Evolutionary conservation across 495 filamentous ascomycete genomes (phyloP).

Genomic region (Penicillium canescens): DNA sequence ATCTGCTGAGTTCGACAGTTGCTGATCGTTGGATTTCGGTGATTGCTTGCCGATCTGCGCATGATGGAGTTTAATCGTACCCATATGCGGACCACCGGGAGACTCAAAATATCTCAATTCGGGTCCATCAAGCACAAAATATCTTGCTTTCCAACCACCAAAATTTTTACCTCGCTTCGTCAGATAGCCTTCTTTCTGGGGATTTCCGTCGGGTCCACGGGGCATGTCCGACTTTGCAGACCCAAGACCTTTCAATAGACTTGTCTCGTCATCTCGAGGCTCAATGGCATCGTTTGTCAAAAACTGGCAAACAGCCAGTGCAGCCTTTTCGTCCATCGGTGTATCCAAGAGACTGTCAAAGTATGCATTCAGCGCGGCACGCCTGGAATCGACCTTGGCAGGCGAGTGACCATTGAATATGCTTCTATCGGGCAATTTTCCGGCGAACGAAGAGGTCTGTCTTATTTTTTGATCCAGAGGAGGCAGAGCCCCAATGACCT

Average conservation of each 20-base stretch:
- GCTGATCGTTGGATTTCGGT: slow-evolving; percentile 53
- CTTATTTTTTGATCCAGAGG: slow-evolving; percentile 80
- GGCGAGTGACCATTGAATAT: slow-evolving; percentile 93
- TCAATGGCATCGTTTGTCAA: slow-evolving; percentile 84
- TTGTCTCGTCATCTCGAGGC: slow-evolving; percentile 65
- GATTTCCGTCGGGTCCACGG: slow-evolving; percentile 61
- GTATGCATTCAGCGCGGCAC: slow-evolving; percentile 79
- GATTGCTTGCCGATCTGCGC: slow-evolving; percentile 93
- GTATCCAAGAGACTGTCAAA: slow-evolving; percentile 82
- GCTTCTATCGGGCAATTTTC: slow-evolving; percentile 75
- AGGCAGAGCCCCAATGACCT: slow-evolving; percentile 78
- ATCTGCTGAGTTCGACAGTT: slow-evolving; percentile 55
- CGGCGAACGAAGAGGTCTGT: slow-evolving; percentile 63
- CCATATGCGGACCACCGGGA: slow-evolving; percentile 83
- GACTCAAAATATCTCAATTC: slow-evolving; percentile 89
- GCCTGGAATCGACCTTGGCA: slow-evolving; percentile 86
- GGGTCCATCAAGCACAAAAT: slow-evolving; percentile 89
- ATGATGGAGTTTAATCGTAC: slow-evolving; percentile 86
- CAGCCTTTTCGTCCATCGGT: slow-evolving; percentile 73
- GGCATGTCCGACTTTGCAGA: slow-evolving; percentile 39
- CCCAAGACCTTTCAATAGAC: slow-evolving; percentile 45
- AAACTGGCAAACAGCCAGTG: slow-evolving; percentile 83
- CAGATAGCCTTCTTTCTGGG: slow-evolving; percentile 84
- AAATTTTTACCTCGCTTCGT: slow-evolving; percentile 98
- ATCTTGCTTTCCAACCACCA: slow-evolving; percentile 97